Conservation (phyloP, 306 rosid species). For the Arachis stenosperma region DNA sequence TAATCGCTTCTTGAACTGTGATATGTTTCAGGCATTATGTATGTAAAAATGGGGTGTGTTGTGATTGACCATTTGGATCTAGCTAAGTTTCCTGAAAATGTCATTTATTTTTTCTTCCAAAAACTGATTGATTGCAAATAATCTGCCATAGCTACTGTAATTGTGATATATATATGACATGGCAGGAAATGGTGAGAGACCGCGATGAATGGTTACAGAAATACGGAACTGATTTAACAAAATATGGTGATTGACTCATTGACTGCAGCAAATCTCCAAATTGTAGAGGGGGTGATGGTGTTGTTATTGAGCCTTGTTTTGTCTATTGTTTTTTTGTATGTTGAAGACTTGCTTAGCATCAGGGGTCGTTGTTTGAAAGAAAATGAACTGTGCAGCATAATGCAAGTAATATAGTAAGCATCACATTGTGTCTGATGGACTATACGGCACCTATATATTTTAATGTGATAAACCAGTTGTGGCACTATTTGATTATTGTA, state of each 20-base stretch:
- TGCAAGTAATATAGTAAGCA: slow-evolving; percentile 43
- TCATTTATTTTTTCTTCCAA: slow-evolving; percentile 18
- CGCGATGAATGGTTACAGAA: slow-evolving; percentile 28
- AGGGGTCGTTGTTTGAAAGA: slow-evolving; percentile 36
- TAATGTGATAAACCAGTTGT: slow-evolving; percentile 1
- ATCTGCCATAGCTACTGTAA: slow-evolving; percentile 29
- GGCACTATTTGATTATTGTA: not conserved
- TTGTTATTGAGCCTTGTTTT: slow-evolving; percentile 42
- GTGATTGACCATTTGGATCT: slow-evolving; percentile 45
- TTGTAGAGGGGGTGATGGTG: slow-evolving; percentile 33
- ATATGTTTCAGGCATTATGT: slow-evolving; percentile 40
- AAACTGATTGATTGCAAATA: slow-evolving; percentile 21
- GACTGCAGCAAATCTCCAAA: slow-evolving; percentile 35
- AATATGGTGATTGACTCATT: slow-evolving; percentile 31
- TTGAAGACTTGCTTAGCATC: slow-evolving; percentile 32
- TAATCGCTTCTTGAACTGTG: slow-evolving; percentile 42
- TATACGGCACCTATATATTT: slow-evolving; percentile 17
- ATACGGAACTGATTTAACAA: slow-evolving; percentile 35
- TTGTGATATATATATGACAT: slow-evolving; percentile 30
- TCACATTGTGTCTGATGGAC: slow-evolving; percentile 15
- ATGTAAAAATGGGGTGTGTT: slow-evolving; percentile 40
- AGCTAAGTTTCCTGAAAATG: slow-evolving; percentile 40
- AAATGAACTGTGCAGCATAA: slow-evolving; percentile 40
- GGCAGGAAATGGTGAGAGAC: slow-evolving; percentile 41
- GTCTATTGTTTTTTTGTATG: slow-evolving; percentile 42